Evolutionary conservation across 768 basidiomycete species (phyloP), one percentile per base, ranked within the genome.

Genomic region (Lactarius akahatsu): DNA sequence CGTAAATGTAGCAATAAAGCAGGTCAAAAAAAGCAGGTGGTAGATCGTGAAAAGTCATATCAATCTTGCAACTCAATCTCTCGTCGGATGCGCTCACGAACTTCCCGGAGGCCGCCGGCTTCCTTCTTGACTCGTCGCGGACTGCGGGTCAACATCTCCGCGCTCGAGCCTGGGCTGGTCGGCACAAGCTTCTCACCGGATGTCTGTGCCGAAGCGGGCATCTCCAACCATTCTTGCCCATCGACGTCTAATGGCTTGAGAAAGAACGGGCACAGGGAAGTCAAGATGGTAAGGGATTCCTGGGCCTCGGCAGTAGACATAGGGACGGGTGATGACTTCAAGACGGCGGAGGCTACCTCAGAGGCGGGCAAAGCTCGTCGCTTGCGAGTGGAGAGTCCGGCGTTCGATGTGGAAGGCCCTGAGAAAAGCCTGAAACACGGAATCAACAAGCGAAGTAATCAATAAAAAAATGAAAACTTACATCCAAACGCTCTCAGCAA

Each of bases 401-500:
- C 76, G 4, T 81, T 79, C 13, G 84, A 76, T 8, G 83, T 81
- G 0, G 77, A 74, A 3, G 90, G 85, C 23, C 82, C 84, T 2
- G 91, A 88, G 77, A 94, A 94, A 47, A 91, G 76, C 89, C 90
- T 90, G 63, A 30, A 30, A 5, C 63, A 10, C 23, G 15, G 15
- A 64, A 32, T 71, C 59, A 59, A 10, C 16, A 43, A 23, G 26
- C 30, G 45, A 34, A 32, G 20, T 18, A 18, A 55, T 50, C 20
- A 30, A 28, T 52, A 57, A 34, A 57, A 34, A 38, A 57, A 2
- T 0, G 62, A 3, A 10, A 5, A 67, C 69, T 66, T 59, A 90
- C 92, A 93, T 92, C 90, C 92, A 94, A 20, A 89, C 84, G 69
- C 91, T 90, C 73, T 94, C 92, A n/a, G 92, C 92, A 34, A 94